Percentiles rank a stretch among this genome's conserved stretches.
Evolutionary conservation across 768 basidiomycete genomes (phyloP).

Genomic region (Tylopilus plumbeoviolaceoides): DNA sequence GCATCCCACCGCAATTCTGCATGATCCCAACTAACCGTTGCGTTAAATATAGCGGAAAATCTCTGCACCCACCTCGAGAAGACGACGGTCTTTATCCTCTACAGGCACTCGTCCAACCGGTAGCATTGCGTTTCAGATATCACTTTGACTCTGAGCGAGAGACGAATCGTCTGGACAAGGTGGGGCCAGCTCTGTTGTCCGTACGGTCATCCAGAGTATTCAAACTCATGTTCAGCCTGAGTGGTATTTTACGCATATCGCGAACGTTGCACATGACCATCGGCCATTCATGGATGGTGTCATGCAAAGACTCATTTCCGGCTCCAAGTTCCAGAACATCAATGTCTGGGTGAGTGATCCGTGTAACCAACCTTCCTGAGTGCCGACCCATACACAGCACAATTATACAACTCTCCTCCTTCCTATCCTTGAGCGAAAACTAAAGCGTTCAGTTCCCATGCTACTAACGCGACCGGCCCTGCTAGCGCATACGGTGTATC

Average conservation of each 20-base stretch:
- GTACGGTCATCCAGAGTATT: not conserved
- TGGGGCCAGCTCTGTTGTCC: constrained; percentile 22
- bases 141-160: constrained; percentile 86
- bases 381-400: constrained; percentile 43
- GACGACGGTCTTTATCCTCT: constrained; percentile 72
- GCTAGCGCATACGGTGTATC: constrained; percentile 93
- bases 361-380: not conserved
- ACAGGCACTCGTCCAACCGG: constrained; percentile 77
- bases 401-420: constrained; percentile 81
- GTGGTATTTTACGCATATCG: constrained; percentile 92
- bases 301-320: constrained; percentile 64
- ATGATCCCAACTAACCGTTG: constrained; percentile 1
- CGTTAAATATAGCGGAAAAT: constrained; percentile 44
- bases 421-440: constrained; percentile 71
- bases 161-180: constrained; percentile 94
- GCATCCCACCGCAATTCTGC: constrained; percentile 27
- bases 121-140: constrained; percentile 86
- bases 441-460: constrained; percentile 67
- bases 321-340: constrained; percentile 58
- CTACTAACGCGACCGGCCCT: constrained; percentile 77
- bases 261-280: constrained; percentile 86
- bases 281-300: constrained; percentile 71
- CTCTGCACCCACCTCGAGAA: constrained; percentile 34
- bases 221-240: constrained; percentile 64
- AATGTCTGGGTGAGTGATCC: constrained; percentile 66